phyloP scores from a whole-genome alignment of 2,329 filamentous ascomycete genomes.

The Alternaria gansuensis region DNA sequence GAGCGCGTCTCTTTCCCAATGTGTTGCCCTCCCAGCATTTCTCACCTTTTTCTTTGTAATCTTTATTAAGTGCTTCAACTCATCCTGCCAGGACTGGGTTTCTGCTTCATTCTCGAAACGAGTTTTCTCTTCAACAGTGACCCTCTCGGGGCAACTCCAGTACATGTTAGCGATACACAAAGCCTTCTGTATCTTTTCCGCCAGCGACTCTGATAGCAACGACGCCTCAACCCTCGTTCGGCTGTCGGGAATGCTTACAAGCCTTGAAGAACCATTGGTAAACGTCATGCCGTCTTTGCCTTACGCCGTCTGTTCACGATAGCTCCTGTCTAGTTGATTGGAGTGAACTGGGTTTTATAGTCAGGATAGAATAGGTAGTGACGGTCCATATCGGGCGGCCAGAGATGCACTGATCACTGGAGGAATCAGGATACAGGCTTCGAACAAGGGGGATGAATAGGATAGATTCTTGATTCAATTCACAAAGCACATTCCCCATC shows the following conservation, averaged over 20 bases:
- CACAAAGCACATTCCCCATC: no score
- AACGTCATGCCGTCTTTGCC: background rate
- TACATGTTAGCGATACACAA: background rate
- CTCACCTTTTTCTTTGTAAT: background rate
- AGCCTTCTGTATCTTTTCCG: background rate
- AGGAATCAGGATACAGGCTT: background rate
- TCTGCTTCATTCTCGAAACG: background rate
- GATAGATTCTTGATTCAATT: no score
- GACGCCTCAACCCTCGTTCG: background rate
- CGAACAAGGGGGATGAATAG: background rate
- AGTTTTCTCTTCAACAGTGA: background rate
- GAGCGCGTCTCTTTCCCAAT: background rate
- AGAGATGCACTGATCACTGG: background rate
- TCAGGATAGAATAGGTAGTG: background rate
- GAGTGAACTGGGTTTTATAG: background rate
- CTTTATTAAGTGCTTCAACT: background rate
- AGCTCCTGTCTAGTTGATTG: background rate
- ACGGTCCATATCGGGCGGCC: background rate
- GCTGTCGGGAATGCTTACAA: background rate
- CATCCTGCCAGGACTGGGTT: background rate
- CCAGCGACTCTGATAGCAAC: background rate
- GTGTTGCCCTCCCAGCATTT: background rate
- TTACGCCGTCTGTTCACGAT: background rate
- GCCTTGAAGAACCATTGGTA: background rate
- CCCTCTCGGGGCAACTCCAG: background rate